A percentile compares a stretch with the other conserved stretches of the same genome.
Conservation (phyloP, 495 filamentous ascomycete genomes). For the Talaromyces stipitatus region DNA sequence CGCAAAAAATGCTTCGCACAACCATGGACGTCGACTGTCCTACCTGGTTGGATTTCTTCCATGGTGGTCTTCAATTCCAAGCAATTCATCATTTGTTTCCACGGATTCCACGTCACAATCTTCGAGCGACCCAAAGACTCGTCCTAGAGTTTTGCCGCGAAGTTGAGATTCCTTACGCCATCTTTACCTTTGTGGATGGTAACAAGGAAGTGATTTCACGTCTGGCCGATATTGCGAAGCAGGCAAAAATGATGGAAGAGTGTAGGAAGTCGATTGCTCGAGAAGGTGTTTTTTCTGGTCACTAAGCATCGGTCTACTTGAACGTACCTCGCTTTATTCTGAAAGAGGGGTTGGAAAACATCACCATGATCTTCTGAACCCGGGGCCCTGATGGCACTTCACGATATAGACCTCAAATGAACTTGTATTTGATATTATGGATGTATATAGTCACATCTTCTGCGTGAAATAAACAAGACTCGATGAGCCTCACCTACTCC, state of each 20-base stretch:
- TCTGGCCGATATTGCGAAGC: slow-evolving; percentile 78
- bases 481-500: no score
- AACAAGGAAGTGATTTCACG: slow-evolving; percentile 82
- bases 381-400: no score
- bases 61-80: slow-evolving; percentile 95
- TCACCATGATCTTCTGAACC: no score
- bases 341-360: no score
- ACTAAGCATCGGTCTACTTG: background rate
- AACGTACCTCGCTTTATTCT: no score
- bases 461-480: no score
- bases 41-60: slow-evolving; percentile 91
- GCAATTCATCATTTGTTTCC: slow-evolving; percentile 93
- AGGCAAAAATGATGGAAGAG: slow-evolving; percentile 78
- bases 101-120: slow-evolving; percentile 90
- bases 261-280: slow-evolving; percentile 61
- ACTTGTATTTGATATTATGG: no score
- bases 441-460: background rate
- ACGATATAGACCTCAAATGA: no score
- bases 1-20: slow-evolving; percentile 93
- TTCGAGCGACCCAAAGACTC: slow-evolving; percentile 71
- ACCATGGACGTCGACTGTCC: slow-evolving; percentile 99
- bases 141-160: slow-evolving; percentile 87
- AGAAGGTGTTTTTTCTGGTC: slow-evolving; percentile 8
- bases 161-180: slow-evolving; percentile 84
- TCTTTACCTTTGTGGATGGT: slow-evolving; percentile 90